phyloP scores from a whole-genome alignment of 108 stramenopile genomes.

The Fragilaria crotonensis region DNA sequence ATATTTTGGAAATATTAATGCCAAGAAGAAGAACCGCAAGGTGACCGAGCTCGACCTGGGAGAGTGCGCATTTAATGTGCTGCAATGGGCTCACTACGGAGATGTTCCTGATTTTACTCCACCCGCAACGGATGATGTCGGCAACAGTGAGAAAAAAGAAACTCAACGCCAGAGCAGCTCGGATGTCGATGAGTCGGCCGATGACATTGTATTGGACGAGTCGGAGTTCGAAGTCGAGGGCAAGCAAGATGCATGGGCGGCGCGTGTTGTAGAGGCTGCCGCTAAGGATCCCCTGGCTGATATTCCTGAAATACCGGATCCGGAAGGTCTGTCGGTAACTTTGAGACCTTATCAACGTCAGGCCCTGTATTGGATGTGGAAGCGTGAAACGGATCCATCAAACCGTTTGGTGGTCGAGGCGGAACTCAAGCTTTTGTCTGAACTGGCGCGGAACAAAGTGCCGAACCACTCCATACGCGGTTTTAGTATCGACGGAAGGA shows the following conservation, averaged over 20 bases:
- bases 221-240: background rate
- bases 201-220: slow-evolving; percentile 10
- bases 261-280: slow-evolving; percentile 5
- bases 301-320: slow-evolving; percentile 44
- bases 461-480: background rate
- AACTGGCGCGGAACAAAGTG: slow-evolving; percentile 11
- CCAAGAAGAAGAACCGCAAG: too few relatives aligned
- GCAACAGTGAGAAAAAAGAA: background rate
- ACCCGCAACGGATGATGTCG: background rate
- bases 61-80: slow-evolving; percentile 56
- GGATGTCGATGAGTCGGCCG: slow-evolving; percentile 6
- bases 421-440: slow-evolving; percentile 24
- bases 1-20: slow-evolving; percentile 16
- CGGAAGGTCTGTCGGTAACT: slow-evolving; percentile 33
- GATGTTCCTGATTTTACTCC: slow-evolving; percentile 24
- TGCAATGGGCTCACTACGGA: slow-evolving; percentile 80
- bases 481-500: background rate
- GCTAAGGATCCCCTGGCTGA: background rate
- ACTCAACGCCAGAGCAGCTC: too few relatives aligned
- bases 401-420: slow-evolving; percentile 16
- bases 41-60: too few relatives aligned
- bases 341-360: slow-evolving; percentile 73
- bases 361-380: slow-evolving; percentile 75
- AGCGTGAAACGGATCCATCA: slow-evolving; percentile 36
- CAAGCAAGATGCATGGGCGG: slow-evolving; percentile 11